Conservation (phyloP, 345 rosid species). For the Aquilaria malaccensis region DNA sequence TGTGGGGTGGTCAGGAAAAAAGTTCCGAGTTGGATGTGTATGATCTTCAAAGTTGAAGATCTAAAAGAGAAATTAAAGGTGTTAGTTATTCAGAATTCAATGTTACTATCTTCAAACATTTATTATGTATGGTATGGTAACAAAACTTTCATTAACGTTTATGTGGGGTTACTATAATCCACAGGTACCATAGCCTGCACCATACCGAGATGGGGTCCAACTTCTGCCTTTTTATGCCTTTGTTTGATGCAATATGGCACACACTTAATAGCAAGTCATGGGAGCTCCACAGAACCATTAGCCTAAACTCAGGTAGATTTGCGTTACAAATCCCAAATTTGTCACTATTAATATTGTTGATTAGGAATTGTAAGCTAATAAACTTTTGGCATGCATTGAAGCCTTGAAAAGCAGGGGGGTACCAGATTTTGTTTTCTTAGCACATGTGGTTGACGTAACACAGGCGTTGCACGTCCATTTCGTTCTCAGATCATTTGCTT, state of each 20-base stretch:
- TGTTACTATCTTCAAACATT: no score
- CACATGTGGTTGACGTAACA: constrained; percentile 73
- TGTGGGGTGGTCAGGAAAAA: no score
- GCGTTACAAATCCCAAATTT: background rate
- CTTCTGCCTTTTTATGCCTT: constrained; percentile 95
- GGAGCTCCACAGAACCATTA: constrained; percentile 52
- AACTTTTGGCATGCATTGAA: background rate
- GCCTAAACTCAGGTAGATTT: constrained; percentile 43
- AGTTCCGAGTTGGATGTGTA: no score
- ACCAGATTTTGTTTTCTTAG: constrained; percentile 93
- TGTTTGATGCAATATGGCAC: constrained; percentile 70
- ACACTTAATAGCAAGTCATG: constrained; percentile 69
- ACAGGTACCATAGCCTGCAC: constrained; percentile 85
- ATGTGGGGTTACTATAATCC: background rate
- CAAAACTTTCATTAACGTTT: no score
- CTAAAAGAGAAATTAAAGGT: no score
- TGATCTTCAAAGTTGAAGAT: no score
- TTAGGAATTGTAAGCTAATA: background rate
- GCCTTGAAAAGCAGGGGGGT: constrained; percentile 41
- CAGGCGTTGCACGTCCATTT: constrained; percentile 67
- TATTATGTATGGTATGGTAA: no score
- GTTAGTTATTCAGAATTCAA: no score
- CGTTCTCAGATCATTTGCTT: constrained; percentile 44
- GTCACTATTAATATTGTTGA: background rate
- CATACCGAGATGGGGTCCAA: constrained; percentile 72